phyloP scores from a whole-genome alignment of 2,329 filamentous ascomycete genomes.

The Emergomyces orientalis region DNA sequence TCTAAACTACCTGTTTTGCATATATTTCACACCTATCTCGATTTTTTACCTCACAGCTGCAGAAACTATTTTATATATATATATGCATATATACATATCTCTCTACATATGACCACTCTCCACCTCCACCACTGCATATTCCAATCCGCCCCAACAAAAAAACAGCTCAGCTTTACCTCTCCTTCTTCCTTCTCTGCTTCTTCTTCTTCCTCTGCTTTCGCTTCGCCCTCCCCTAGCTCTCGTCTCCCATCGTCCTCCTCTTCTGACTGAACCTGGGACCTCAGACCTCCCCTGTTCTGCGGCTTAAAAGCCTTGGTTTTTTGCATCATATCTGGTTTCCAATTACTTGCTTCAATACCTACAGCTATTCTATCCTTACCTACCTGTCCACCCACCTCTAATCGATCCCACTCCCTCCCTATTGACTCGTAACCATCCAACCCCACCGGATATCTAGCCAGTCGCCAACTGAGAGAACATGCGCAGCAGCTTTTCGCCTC shows the following conservation, averaged over 20 bases:
- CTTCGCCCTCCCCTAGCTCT: neutral
- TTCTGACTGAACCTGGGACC: slow-evolving; percentile 9
- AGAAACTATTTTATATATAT: too few relatives aligned
- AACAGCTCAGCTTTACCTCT: neutral
- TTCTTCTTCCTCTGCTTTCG: too few relatives aligned
- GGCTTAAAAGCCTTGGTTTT: too few relatives aligned
- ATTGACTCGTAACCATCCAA: too few relatives aligned
- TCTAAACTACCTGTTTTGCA: too few relatives aligned
- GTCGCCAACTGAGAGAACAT: neutral
- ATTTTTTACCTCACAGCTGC: too few relatives aligned
- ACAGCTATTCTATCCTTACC: neutral
- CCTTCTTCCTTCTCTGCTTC: neutral
- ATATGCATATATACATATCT: too few relatives aligned
- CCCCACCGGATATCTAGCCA: too few relatives aligned
- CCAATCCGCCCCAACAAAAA: neutral
- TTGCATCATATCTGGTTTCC: neutral
- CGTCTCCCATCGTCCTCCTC: neutral
- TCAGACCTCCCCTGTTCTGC: slow-evolving; percentile 14
- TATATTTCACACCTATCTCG: too few relatives aligned
- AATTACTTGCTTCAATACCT: neutral
- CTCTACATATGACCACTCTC: neutral
- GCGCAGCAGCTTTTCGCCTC: slow-evolving; percentile 1
- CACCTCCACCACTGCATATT: neutral
- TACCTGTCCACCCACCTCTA: too few relatives aligned
- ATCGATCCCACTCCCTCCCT: too few relatives aligned